phyloP scores from a whole-genome alignment of 1,139 yeast species.

The Cylindricascospora bacillispora region DNA sequence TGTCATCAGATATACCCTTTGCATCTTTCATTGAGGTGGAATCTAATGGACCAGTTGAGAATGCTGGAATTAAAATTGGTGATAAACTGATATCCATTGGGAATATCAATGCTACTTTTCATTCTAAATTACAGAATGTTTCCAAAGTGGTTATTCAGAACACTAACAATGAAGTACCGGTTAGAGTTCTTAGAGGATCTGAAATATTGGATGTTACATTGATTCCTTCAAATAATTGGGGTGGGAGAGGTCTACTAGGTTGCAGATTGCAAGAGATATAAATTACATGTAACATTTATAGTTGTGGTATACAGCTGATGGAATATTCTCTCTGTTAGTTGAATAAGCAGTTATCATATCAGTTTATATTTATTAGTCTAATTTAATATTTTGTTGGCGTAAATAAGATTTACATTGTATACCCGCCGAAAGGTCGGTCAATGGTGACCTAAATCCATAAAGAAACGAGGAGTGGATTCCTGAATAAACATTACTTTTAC shows the following conservation, averaged over 20 bases:
- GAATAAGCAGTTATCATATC: too few species aligned
- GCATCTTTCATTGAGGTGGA: slow-evolving; percentile 41
- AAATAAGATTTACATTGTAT: too few species aligned
- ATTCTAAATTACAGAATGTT: slow-evolving; percentile 29
- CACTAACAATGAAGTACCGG: slow-evolving; percentile 10
- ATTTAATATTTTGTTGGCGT: too few species aligned
- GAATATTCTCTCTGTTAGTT: too few species aligned
- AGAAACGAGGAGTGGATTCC: too few species aligned
- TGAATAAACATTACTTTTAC: too few species aligned
- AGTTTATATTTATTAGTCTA: too few species aligned
- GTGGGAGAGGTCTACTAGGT: slow-evolving; percentile 62
- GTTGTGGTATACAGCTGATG: too few species aligned
- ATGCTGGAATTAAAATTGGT: slow-evolving; percentile 28
- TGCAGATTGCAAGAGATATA: slow-evolving; percentile 31
- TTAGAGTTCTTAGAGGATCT: slow-evolving; percentile 11
- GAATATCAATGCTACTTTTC: slow-evolving; percentile 40
- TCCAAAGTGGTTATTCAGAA: slow-evolving; percentile 10
- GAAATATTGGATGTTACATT: slow-evolving; percentile 21
- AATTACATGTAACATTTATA: too few species aligned
- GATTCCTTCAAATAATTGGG: slow-evolving; percentile 49
- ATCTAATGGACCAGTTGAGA: slow-evolving; percentile 35
- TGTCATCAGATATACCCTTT: slow-evolving; percentile 35
- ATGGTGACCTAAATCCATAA: too few species aligned
- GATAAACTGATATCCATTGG: slow-evolving; percentile 47
- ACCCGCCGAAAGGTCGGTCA: too few species aligned